Conservation (phyloP, 176 grass and related monocot species). For the Juncus inflexus region DNA sequence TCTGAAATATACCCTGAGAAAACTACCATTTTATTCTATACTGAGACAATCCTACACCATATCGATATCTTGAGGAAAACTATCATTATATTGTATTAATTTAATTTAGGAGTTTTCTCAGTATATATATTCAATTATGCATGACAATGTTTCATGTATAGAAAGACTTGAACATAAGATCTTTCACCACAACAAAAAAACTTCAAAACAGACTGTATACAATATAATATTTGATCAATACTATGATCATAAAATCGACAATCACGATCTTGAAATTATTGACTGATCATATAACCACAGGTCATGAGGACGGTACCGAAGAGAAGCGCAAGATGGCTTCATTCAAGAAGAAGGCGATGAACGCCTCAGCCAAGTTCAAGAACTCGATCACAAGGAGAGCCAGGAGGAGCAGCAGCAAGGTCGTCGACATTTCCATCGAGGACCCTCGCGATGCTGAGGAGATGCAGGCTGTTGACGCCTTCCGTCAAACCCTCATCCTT, state of each 20-base stretch:
- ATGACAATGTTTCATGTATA: too few relatives aligned
- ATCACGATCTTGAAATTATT: too few relatives aligned
- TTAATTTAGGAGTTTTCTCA: too few relatives aligned
- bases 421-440: conserved; percentile 88
- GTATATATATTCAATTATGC: too few relatives aligned
- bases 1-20: not conserved
- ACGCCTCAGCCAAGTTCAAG: conserved; percentile 79
- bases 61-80: too few relatives aligned
- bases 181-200: not conserved
- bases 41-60: too few relatives aligned
- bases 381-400: conserved; percentile 53
- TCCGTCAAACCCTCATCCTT: conserved; percentile 82
- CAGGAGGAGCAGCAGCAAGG: conserved; percentile 90
- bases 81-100: too few relatives aligned
- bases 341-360: conserved; percentile 63
- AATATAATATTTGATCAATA: not conserved
- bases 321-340: conserved; percentile 45
- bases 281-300: not conserved
- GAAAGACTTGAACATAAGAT: not conserved
- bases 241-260: not conserved
- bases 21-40: not conserved
- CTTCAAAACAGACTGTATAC: not conserved
- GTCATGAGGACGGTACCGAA: conserved; percentile 32
- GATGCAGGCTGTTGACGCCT: conserved; percentile 82
- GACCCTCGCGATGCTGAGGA: conserved; percentile 88